Base-by-base conservation (phyloP, 371 early-diverging fungal genomes). In the Parasitella parasitica region DNA sequence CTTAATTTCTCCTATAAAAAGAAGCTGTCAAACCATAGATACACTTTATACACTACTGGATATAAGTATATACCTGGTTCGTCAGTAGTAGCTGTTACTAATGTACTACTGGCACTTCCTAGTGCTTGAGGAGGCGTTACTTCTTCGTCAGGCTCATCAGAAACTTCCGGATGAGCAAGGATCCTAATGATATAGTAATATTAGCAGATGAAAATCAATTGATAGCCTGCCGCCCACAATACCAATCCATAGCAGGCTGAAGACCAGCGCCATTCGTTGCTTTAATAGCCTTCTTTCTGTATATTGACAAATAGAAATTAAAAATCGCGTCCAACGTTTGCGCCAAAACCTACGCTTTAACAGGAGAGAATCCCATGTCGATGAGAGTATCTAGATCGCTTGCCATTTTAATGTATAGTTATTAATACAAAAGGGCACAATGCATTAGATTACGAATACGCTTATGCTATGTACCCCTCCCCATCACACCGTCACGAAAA, bases 231-330 rank as follows among this genome's bases (percentile, higher is more conserved):
- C 8, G 9, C 4, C 5, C 24, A 12, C 6, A 13, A 26, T 76
- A 89, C 92, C 95, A 95, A 75, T 95, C 94, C 84, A 96, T 86
- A 4, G 95, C 95, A 30, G 91, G 87, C 66, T 94, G 93, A 34
- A 95, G 78, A 7, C 97, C 95, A 34, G 89, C 84, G 70, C 86
- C 84, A 49, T 87, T 89, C 6, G 94, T 94, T n/a, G 86, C 92
- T 43, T 81, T 86, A 71, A 90, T 70, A 2, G 93, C 91, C 56
- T 82, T 81, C 30, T 70, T 73, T 51, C 84, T 77, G 68, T 22
- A 22, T 46, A 55, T 59, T 9, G 36, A 32, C 32, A 32, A 32
- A 32, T 5, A 30, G 11, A 32, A 41, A 22, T 34, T 18, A 49
- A 34, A 37, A 15, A 34, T 22, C 26, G 49, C 28, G 35, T 48